These are phyloP conservation scores for Quercus agrifolia DNA, from an alignment of 306 rosid species.

Conservation along the genomic window DNA sequence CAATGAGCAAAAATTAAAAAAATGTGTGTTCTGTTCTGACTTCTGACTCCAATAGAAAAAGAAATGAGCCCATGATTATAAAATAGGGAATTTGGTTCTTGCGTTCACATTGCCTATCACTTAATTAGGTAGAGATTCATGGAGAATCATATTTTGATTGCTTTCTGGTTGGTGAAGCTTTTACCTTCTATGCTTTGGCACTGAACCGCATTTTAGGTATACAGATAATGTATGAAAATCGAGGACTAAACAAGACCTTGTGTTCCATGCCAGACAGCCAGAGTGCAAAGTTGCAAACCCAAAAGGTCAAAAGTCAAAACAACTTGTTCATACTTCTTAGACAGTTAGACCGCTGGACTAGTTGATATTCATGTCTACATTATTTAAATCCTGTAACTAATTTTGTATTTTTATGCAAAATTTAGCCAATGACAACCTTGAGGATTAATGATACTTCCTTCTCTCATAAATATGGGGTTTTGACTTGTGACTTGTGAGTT, in stretches of 20 bases:
- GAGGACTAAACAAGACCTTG: background rate
- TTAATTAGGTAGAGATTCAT: background rate
- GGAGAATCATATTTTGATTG: conserved; percentile 8
- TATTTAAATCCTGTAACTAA: background rate
- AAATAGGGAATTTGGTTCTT: conserved; percentile 15
- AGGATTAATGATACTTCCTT: background rate
- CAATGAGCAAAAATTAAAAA: too few species aligned
- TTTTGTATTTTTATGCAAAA: background rate
- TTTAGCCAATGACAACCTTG: background rate
- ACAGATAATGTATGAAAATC: conserved; percentile 11
- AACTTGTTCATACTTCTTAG: background rate
- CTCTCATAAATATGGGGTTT: background rate
- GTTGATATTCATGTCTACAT: background rate
- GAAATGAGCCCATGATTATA: conserved; percentile 8
- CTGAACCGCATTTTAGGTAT: conserved; percentile 34
- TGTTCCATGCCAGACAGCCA: background rate
- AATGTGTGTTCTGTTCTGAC: background rate
- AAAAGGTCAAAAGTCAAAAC: background rate
- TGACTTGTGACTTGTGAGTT: background rate
- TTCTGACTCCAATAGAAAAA: conserved; percentile 13
- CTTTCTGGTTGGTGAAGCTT: conserved; percentile 6
- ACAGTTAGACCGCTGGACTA: conserved; percentile 2
- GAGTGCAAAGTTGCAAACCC: background rate
- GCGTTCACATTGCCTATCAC: conserved; percentile 6
- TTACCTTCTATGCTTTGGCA: conserved; percentile 16